Evolutionary conservation across 768 basidiomycete species (phyloP), one percentile per base, ranked within the genome.

Genomic region (Baorangia bicolor): DNA sequence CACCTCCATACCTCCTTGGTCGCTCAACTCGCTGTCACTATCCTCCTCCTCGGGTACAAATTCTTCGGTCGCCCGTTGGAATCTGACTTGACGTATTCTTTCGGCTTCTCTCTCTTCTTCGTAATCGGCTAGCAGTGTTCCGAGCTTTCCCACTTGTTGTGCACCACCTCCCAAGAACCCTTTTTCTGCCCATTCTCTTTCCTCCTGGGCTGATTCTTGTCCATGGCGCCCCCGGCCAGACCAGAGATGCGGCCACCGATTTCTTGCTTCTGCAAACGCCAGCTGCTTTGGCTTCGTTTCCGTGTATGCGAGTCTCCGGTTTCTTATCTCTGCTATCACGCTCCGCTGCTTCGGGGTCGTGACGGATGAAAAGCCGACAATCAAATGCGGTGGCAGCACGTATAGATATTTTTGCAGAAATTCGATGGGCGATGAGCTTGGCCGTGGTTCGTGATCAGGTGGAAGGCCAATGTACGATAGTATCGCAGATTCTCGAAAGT

Each of bases 71-170:
- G 59, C 60, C 40, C 69, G 74, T 47, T 74, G 68, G 38, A 78
- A 75, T 55, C 83, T 76, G 20, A 81, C 56, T 18, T 59, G 64
- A 51, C 85, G 75, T 20, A 82, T 70, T 25, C 85, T 77, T 64
- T 90, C 85, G 1, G 81, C 83, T 67, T 84, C 85, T 56, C 92
- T 78, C 66, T 90, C 90, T 62, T 89, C 90, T 63, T 92, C 90
- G 63, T 89, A 92, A 7, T 77, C 83, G 4, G 81, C 84, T 10
- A 94, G 72, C 10, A 94, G 73, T 6, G 66, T 67, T 2, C 83
- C 90, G 18, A 92, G 70, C 59, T 88, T 89, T 35, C 89, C 89
- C 12, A 92, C 80, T 56, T 85, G 81, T 59, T 82, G 81, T 23
- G 69, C 69, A 31, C 66, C 71, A 3, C 73, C 73, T 1, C 84